A percentile compares a stretch with the other conserved stretches of the same genome.
phyloP scores from a whole-genome alignment of 768 basidiomycete species.

The Mycena vulgaris region DNA sequence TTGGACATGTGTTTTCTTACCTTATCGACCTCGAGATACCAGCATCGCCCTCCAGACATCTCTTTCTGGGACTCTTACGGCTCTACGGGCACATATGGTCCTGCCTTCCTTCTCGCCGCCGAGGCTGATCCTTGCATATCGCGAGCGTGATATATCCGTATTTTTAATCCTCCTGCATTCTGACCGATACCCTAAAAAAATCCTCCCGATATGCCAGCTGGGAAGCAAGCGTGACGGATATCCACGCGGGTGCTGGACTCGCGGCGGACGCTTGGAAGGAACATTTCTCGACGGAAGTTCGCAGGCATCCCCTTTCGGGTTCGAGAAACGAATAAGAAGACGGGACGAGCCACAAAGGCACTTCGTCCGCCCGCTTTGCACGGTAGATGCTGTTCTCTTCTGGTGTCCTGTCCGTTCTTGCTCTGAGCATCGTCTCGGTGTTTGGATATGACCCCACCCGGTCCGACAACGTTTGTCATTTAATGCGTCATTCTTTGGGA shows the following conservation, averaged over 20 bases:
- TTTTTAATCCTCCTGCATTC: background rate
- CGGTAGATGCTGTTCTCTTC: constrained; percentile 31
- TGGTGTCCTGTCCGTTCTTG: constrained; percentile 28
- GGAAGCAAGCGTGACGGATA: constrained; percentile 25
- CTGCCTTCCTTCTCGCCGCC: background rate
- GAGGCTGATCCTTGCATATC: background rate
- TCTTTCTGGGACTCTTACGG: constrained; percentile 9
- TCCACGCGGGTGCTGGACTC: constrained; percentile 26
- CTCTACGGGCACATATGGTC: constrained; percentile 23
- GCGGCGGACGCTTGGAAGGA: background rate
- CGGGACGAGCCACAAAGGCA: background rate
- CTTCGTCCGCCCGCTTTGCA: constrained; percentile 15
- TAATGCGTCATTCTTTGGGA: background rate
- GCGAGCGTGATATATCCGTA: background rate
- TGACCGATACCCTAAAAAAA: background rate
- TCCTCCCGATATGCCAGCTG: background rate
- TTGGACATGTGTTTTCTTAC: constrained; percentile 19
- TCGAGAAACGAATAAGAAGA: constrained; percentile 30
- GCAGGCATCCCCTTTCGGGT: constrained; percentile 25
- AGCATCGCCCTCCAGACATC: background rate
- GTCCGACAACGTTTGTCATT: constrained; percentile 32
- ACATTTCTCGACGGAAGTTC: background rate
- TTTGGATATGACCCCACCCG: constrained; percentile 33
- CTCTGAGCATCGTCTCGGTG: constrained; percentile 27
- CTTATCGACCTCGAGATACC: constrained; percentile 25